phyloP scores from a whole-genome alignment of 108 stramenopile species.

The Pinguiococcus pyrenoidosus region DNA sequence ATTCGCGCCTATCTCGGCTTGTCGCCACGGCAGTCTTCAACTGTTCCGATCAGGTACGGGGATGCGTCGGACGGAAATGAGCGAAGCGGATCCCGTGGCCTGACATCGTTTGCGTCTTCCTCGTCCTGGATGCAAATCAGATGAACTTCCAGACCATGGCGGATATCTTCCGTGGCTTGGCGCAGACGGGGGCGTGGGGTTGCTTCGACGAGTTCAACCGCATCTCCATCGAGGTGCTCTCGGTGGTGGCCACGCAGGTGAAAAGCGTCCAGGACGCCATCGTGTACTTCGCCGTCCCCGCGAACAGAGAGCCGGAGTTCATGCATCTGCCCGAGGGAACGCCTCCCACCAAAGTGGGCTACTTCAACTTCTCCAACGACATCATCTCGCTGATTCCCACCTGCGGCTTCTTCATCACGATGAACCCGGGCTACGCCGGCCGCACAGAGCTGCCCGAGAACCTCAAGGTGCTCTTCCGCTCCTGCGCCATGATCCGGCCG shows the following conservation, averaged over 20 bases:
- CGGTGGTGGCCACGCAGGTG: constrained; percentile 77
- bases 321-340: constrained; percentile 60
- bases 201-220: constrained; percentile 87
- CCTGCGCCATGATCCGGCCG: constrained; percentile 81
- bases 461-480: constrained; percentile 72
- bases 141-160: constrained; percentile 84
- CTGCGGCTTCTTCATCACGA: constrained; percentile 76
- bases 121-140: too few relatives aligned
- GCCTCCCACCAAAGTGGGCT: constrained; percentile 64
- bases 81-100: too few relatives aligned
- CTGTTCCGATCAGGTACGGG: constrained; percentile 75
- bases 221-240: constrained; percentile 76
- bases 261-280: constrained; percentile 75
- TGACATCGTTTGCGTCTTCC: too few relatives aligned
- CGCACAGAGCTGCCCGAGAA: constrained; percentile 78
- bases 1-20: too few relatives aligned
- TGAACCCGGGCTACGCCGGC: constrained; percentile 82
- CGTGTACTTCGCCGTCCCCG: constrained; percentile 58
- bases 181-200: constrained; percentile 78
- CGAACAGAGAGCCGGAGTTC: constrained; percentile 61
- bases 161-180: constrained; percentile 74
- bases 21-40: too few relatives aligned
- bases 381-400: constrained; percentile 67
- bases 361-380: constrained; percentile 72
- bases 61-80: too few relatives aligned